phyloP scores from a whole-genome alignment of 2,329 filamentous ascomycete species.

The Akanthomyces muscarius region DNA sequence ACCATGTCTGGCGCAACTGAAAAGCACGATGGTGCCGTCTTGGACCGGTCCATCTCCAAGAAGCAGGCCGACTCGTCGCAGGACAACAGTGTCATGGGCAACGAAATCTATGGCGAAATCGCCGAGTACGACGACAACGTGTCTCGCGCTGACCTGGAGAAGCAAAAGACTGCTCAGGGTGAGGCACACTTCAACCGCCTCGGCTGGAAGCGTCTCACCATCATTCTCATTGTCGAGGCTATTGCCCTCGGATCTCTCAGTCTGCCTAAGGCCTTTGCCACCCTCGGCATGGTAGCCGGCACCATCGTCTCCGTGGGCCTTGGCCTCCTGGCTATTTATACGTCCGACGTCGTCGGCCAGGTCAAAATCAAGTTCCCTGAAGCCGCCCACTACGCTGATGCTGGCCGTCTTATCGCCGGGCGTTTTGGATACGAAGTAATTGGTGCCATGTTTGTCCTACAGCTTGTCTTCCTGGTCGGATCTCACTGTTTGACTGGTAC shows the following conservation, averaged over 20 bases:
- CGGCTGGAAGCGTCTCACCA: conserved; percentile 53
- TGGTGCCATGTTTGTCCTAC: conserved; percentile 57
- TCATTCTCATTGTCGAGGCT: conserved; percentile 54
- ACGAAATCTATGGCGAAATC: conserved; percentile 28
- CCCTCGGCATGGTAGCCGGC: conserved; percentile 51
- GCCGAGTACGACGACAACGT: conserved; percentile 36
- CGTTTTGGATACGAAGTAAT: conserved; percentile 58
- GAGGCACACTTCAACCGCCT: conserved; percentile 48
- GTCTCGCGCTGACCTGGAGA: conserved; percentile 39
- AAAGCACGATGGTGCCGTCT: neutral
- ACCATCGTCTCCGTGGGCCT: conserved; percentile 40
- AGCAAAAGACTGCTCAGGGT: conserved; percentile 43
- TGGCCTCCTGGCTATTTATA: conserved; percentile 46
- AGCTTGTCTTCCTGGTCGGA: conserved; percentile 65
- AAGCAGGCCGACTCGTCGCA: conserved; percentile 9
- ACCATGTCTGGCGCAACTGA: conserved; percentile 10
- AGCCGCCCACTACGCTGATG: conserved; percentile 64
- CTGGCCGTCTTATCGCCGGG: conserved; percentile 59
- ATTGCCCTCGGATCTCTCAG: conserved; percentile 52
- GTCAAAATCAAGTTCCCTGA: conserved; percentile 50
- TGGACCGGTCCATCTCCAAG: conserved; percentile 10
- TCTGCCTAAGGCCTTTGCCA: conserved; percentile 49
- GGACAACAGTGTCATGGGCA: conserved; percentile 26
- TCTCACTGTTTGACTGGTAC: conserved; percentile 69
- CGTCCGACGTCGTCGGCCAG: conserved; percentile 43